Percentiles rank a stretch among this genome's conserved stretches.
Conservation (phyloP, 768 basidiomycete species). For the Calvatia gigantea region DNA sequence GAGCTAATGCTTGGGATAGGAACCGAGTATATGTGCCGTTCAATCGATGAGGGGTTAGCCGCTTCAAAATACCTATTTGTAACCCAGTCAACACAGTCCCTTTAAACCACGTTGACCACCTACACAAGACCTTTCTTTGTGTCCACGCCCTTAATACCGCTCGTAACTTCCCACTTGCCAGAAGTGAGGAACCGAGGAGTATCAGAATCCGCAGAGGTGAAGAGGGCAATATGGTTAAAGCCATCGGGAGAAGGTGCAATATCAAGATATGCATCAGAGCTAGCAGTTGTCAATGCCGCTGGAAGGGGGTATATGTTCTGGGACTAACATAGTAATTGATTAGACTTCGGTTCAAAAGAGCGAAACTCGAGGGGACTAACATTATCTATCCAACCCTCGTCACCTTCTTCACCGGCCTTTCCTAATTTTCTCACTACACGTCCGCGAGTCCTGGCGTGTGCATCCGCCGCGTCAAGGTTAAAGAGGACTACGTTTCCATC, state of each 20-base stretch:
- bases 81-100: constrained; percentile 13
- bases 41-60: constrained; percentile 75
- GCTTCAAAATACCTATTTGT: constrained; percentile 81
- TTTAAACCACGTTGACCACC: constrained; percentile 25
- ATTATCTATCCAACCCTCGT: constrained; percentile 92
- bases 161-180: constrained; percentile 89
- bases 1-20: constrained; percentile 54
- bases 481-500: constrained; percentile 81
- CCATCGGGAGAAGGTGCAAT: constrained; percentile 80
- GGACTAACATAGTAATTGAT: constrained; percentile 31
- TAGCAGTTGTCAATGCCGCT: constrained; percentile 32
- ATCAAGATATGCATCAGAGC: constrained; percentile 78
- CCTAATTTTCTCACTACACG: constrained; percentile 75
- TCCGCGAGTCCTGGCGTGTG: constrained; percentile 32
- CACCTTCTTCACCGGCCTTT: constrained; percentile 79
- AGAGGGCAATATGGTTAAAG: constrained; percentile 90
- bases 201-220: constrained; percentile 67
- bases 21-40: constrained; percentile 82
- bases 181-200: constrained; percentile 81
- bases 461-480: constrained; percentile 37
- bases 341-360: neutral
- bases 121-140: constrained; percentile 65
- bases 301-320: constrained; percentile 65
- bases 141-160: constrained; percentile 72
- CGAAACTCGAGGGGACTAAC: constrained; percentile 39